Evolutionary conservation across 2,329 filamentous ascomycete genomes (phyloP), one percentile per base, ranked within the genome.

Genomic region (Phaeophleospora eucalypticola): DNA sequence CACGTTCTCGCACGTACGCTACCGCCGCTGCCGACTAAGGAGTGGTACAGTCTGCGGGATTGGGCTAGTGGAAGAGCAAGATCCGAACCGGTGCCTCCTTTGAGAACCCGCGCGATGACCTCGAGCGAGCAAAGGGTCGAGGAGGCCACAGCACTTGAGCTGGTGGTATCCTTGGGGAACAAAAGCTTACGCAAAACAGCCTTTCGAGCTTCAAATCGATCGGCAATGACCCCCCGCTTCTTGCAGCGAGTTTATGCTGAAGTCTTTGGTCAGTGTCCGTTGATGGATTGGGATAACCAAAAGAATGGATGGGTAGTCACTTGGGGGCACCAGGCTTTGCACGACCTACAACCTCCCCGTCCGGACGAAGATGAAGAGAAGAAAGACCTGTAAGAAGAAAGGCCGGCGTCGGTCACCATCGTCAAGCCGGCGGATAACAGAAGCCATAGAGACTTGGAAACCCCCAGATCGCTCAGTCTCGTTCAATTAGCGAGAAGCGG

Each of bases 171-270:
- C n/a, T n/a, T n/a, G n/a, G n/a, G n/a, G n/a, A n/a, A n/a, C 15
- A 20, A 20, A 32, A n/a, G 20, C 12, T 38, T 29, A 29, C 21
- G 38, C 41, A 15, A 33, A 20, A 4, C 20, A 14, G 2, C 15
- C 15, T n/a, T 56, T 57, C 14, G 51, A 45, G 6, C 57, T 58
- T 15, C 16, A 46, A 6, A 29, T 12, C 24, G 24, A 12, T 6
- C 6, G 24, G 50, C 41, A n/a, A 61, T 76, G 27, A 74, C 66
- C 2, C 50, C 61, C 9, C 66, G 70, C 8, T 69, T 66, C 46
- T 76, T 78, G 74, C 62, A 62, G 43, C 64, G 72, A 24, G 50
- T 77, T 14, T 77, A 73, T 64, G 54, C 60, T 4, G 61, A 59
- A 18, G 58, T 76, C 4, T 68, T 75, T 42, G 51, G 49, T 2